A percentile compares a stretch with the other conserved stretches of the same genome.
These are phyloP conservation scores for Carex parvula DNA, from an alignment of 176 grass and related monocot genomes.

Conservation along the genomic window DNA sequence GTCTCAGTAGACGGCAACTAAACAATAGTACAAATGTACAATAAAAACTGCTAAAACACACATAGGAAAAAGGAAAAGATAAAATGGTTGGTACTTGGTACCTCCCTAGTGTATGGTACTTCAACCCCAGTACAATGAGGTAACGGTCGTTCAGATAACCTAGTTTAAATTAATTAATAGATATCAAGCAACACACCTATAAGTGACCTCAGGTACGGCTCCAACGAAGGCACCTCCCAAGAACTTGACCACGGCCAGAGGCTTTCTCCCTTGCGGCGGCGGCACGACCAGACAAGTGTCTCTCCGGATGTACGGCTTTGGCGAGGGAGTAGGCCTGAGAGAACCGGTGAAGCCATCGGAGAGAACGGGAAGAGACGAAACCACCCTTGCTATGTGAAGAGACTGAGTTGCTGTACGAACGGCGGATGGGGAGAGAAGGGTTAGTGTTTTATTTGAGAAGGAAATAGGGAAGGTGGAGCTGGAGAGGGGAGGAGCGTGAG, in stretches of 20 bases:
- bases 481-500: constrained; percentile 15
- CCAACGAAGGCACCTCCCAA: constrained; percentile 90
- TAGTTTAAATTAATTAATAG: background rate
- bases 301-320: constrained; percentile 40
- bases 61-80: too few relatives aligned
- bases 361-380: background rate
- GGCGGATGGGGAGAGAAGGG: background rate
- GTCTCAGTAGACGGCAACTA: background rate
- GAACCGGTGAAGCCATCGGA: constrained; percentile 24
- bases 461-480: background rate
- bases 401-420: background rate
- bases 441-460: background rate
- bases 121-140: background rate
- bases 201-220: constrained; percentile 76
- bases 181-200: constrained; percentile 36
- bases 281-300: constrained; percentile 70
- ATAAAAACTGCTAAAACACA: background rate
- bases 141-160: background rate
- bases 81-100: background rate
- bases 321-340: background rate
- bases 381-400: background rate
- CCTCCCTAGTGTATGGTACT: background rate
- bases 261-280: constrained; percentile 44
- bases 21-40: background rate
- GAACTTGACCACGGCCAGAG: constrained; percentile 69